Evolutionary conservation across 176 grass and related monocot genomes (phyloP).

Genomic region (Cenchrus americanus): DNA sequence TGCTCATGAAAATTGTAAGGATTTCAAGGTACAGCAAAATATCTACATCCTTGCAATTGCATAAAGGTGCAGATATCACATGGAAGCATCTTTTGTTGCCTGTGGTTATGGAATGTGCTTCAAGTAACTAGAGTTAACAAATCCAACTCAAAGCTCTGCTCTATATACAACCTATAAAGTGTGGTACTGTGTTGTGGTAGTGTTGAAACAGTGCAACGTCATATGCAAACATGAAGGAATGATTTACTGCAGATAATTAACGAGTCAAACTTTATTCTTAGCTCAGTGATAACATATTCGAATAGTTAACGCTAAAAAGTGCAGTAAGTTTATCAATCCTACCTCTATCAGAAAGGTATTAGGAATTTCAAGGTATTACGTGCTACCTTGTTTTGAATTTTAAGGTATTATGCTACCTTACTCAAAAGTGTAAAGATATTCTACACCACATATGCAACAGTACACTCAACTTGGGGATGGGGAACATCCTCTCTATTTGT

Average conservation of each 20-base stretch:
- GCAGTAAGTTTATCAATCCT: neutral
- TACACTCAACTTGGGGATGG: neutral
- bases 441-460: neutral
- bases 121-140: neutral
- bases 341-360: neutral
- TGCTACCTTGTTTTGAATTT: neutral
- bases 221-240: neutral
- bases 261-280: neutral
- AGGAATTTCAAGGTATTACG: neutral
- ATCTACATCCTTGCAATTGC: neutral
- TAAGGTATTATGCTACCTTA: neutral
- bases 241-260: neutral
- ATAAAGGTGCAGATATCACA: neutral
- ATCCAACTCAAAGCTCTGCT: neutral
- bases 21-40: neutral
- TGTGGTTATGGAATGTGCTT: slow-evolving; percentile 22
- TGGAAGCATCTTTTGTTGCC: neutral
- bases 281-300: neutral
- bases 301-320: slow-evolving; percentile 9
- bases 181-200: neutral
- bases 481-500: neutral
- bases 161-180: neutral
- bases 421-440: neutral
- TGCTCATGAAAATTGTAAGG: slow-evolving; percentile 1
- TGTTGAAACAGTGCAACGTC: neutral